These are phyloP conservation scores for Senna tora DNA, from an alignment of 306 rosid species.

Conservation along the genomic window DNA sequence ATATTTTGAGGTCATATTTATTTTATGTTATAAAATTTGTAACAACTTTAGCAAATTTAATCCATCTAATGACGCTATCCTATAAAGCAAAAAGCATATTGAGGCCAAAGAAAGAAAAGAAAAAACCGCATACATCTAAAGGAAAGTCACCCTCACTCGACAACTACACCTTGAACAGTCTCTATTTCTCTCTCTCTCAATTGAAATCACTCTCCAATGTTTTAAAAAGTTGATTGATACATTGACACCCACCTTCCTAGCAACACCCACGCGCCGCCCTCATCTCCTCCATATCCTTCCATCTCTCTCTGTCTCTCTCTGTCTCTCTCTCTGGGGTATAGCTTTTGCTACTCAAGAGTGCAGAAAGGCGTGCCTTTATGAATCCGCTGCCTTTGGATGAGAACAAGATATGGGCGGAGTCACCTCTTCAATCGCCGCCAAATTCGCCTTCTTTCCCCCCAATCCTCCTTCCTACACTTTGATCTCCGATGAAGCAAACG, in stretches of 20 bases:
- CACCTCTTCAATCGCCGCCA: slow-evolving; percentile 32
- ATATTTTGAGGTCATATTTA: too few species aligned
- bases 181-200: not conserved
- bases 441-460: slow-evolving; percentile 29
- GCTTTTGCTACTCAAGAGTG: not conserved
- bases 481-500: not conserved
- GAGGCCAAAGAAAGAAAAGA: too few species aligned
- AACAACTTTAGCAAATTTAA: too few species aligned
- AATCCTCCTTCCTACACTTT: slow-evolving; percentile 28
- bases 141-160: not conserved
- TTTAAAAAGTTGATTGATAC: not conserved
- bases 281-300: not conserved
- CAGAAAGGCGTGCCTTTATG: slow-evolving; percentile 1
- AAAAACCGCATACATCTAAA: not conserved
- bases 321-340: too few species aligned
- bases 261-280: slow-evolving; percentile 8
- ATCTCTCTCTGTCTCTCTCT: not conserved
- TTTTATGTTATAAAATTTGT: too few species aligned
- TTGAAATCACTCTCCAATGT: slow-evolving; percentile 11
- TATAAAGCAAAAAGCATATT: too few species aligned
- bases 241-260: not conserved
- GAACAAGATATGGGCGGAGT: slow-evolving; percentile 23
- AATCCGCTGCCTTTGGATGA: slow-evolving; percentile 4
- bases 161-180: not conserved
- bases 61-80: too few species aligned